Base-by-base conservation (phyloP, 495 filamentous ascomycete species). In the Penicillium angulare region DNA sequence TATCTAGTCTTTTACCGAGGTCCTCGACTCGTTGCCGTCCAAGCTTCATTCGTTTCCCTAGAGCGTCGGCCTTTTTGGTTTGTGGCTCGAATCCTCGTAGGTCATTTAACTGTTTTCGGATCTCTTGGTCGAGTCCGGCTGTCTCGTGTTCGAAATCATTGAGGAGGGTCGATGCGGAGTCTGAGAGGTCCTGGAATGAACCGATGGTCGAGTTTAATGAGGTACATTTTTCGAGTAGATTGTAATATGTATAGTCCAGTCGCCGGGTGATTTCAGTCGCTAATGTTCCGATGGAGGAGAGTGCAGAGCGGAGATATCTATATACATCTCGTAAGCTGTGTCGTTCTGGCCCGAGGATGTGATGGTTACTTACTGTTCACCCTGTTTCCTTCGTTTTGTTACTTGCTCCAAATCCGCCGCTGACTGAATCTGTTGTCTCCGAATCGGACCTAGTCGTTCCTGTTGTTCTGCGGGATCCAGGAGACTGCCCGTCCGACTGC, bases 231-330 rank as follows among this genome's bases (percentile, higher is more conserved):
- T 92, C 86, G 13, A 93, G 75, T 5, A 97, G 76, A 3, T 86
- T 84, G 59, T 92, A 91, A 71, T 95, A 95, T 0, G 86, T 90
- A 56, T 87, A 86, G 60, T 95, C 89, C n/a, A 97, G 79, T 36
- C 81, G 81, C 52, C 81, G 79, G 16, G 85, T 93, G 3, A 83
- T 82, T 29, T 79, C 78, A 44, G 69, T 80, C 21, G 74, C 74
- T 20, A 69, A 63, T 0, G 68, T 68, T 12, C 72, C 69, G 34
- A 74, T 68, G 1, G 67, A 64, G 7, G 65, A 59, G 17, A 75
- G 52, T n/a, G 68, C 64, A 27, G 60, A 66, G 2, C 60, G 65
- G 32, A 77, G 57, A 56, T 64, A 72, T 35, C 72, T 75, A 43
- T 22, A 34, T n/a, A n/a, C n/a, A n/a, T n/a, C n/a, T 33, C 15